These are phyloP conservation scores for Ceratobasidium sp. DNA, from an alignment of 1,284 basidiomycete genomes.

Conservation along the genomic window DNA sequence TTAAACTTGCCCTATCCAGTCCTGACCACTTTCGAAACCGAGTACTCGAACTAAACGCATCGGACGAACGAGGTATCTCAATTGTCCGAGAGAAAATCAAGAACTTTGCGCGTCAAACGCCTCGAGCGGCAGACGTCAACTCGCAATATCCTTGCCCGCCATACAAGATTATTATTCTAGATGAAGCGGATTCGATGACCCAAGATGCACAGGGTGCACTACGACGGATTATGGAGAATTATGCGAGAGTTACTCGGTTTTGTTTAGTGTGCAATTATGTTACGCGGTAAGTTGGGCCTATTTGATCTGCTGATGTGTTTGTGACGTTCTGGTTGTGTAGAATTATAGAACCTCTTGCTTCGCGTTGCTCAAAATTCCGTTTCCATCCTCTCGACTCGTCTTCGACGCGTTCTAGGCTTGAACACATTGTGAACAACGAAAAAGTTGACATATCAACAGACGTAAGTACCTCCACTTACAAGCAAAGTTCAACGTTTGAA, in stretches of 20 bases:
- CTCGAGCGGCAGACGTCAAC: conserved; percentile 75
- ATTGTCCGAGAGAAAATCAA: conserved; percentile 99
- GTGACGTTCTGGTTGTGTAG: conserved; percentile 59
- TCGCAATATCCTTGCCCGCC: conserved; percentile 97
- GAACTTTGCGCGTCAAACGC: conserved; percentile 95
- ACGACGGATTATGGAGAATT: conserved; percentile 97
- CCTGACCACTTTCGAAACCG: conserved; percentile 94
- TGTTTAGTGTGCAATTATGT: conserved; percentile 99
- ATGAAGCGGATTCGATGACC: conserved; percentile 99
- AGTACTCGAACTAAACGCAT: conserved; percentile 98
- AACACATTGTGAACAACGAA: conserved; percentile 77
- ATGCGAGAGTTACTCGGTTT: conserved; percentile 96
- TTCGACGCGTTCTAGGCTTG: conserved; percentile 80
- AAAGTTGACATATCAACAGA: conserved; percentile 53
- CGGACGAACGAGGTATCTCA: conserved; percentile 96
- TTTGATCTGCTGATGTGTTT: background rate
- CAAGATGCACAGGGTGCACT: conserved; percentile 98
- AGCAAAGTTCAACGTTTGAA: background rate
- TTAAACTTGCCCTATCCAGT: conserved; percentile 58
- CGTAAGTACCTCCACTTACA: conserved; percentile 29
- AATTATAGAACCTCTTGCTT: conserved; percentile 98
- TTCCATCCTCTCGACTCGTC: conserved; percentile 90
- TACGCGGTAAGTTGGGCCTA: conserved; percentile 74
- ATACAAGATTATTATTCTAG: conserved; percentile 98
- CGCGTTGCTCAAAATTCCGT: conserved; percentile 99